Evolutionary conservation across 805 yeast species (phyloP), one percentile per base, ranked within the genome.

Genomic region (Candida krabiensis): DNA sequence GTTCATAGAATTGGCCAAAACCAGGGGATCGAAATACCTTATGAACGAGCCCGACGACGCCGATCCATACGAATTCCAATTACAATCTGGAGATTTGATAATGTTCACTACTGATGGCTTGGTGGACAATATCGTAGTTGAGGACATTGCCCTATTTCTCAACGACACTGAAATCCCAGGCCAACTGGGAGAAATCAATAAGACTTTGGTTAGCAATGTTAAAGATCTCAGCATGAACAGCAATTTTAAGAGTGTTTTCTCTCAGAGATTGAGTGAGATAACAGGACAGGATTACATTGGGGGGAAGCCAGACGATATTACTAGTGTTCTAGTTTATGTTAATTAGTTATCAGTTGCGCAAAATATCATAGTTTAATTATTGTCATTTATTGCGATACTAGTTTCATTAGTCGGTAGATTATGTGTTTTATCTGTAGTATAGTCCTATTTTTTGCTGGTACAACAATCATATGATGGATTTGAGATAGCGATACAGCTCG

Each of bases 261-360:
- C 96, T 6, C 89, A 83, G 61, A 86, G 83, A 54, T 68, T 85
- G 39, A 70, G 82, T 9, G 69, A 77, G 48, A 58, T 83, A 35
- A 77, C 87, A 2, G 84, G 84, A 3, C 83, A 80, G 53, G 67
- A 71, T 29, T 85, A 86, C 55, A 69, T 79, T 41, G 98, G 99
- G 23, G 99, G 99, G 11, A 91, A 91, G 65, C 95, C 89, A 31
- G 99, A 91, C 64, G 99, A 91, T 62, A 84, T 93, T 26, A 88
- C 98, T 1, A 77, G 84, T 13, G 83, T 90, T 2, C 71, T 86
- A 53, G 80, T 88, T 30, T 74, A 77, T 53, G 88, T 86, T 22
- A 67, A 53, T 30, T 60, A 41, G 43, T 2, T 16, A 8, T 11
- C 7, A 21, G 7, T 11, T 8, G 24, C 24, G 24, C 24, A 21